A percentile compares a stretch with the other conserved stretches of the same genome.
Conservation (phyloP, 192 early-diverging fungal genomes). For the Funneliformis mosseae region DNA sequence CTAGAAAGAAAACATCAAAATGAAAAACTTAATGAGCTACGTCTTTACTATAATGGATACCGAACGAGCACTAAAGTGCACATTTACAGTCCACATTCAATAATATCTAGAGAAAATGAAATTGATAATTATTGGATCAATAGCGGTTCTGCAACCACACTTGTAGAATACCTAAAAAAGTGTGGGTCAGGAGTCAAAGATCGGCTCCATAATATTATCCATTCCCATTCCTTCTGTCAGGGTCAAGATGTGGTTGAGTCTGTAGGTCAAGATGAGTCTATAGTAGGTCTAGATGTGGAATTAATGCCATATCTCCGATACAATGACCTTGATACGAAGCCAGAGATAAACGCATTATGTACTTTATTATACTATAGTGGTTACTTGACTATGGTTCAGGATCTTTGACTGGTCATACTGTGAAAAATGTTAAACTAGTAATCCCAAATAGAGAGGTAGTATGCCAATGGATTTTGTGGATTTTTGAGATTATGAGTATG, state of each 20-base stretch:
- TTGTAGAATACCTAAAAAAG: neutral
- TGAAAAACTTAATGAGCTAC: neutral
- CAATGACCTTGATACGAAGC: neutral
- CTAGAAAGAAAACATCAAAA: neutral
- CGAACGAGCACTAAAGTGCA: neutral
- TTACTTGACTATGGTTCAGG: neutral
- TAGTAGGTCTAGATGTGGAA: neutral
- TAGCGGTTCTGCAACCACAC: neutral
- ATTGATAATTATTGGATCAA: slow-evolving; percentile 20
- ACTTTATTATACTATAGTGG: slow-evolving; percentile 6
- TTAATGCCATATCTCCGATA: neutral
- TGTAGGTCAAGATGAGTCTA: neutral
- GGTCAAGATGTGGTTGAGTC: no score
- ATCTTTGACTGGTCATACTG: neutral
- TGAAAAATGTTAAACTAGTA: neutral
- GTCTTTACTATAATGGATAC: slow-evolving; percentile 11
- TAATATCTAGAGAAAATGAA: slow-evolving; percentile 1
- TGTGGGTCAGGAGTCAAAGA: neutral
- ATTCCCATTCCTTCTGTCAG: neutral
- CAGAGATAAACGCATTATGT: neutral
- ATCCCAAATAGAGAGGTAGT: neutral
- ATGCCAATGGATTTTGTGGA: neutral
- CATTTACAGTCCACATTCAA: slow-evolving; percentile 19
- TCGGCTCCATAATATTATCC: neutral
- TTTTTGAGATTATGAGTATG: neutral